Conservation (phyloP, 2,329 filamentous ascomycete species). For the Didymella sp. region DNA sequence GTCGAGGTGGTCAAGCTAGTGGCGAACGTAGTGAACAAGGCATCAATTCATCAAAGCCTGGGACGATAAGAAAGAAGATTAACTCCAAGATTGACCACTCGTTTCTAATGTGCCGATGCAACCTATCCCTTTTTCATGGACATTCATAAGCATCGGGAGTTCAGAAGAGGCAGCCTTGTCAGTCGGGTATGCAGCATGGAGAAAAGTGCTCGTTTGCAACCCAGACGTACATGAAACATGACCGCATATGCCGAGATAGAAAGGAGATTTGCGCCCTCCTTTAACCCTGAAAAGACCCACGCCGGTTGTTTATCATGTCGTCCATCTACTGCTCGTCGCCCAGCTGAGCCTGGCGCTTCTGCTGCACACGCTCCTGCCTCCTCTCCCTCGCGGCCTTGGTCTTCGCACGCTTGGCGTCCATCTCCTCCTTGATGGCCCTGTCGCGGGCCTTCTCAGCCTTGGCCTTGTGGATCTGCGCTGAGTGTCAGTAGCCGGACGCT, state of each 20-base stretch:
- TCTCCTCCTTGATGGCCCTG: conserved; percentile 96
- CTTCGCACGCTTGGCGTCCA: conserved; percentile 99
- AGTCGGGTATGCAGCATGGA: conserved; percentile 48
- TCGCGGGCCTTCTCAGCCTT: conserved; percentile 99
- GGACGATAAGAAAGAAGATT: conserved; percentile 27
- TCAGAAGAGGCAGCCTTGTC: conserved; percentile 44
- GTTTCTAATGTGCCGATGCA: conserved; percentile 45
- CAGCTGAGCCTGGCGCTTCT: conserved; percentile 87
- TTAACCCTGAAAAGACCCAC: conserved; percentile 52
- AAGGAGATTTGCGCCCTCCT: conserved; percentile 50
- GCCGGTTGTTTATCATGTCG: conserved; percentile 51
- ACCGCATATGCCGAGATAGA: conserved; percentile 53
- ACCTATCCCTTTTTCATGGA: conserved; percentile 46
- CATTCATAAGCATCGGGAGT: conserved; percentile 46
- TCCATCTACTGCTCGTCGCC: conserved; percentile 65
- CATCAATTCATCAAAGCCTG: conserved; percentile 19
- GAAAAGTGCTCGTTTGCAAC: conserved; percentile 49
- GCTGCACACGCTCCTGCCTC: conserved; percentile 87
- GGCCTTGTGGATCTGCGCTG: conserved; percentile 92
- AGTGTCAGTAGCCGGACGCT: conserved; percentile 36
- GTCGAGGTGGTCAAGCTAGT: conserved; percentile 6
- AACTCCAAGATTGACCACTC: conserved; percentile 43
- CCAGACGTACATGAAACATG: conserved; percentile 55
- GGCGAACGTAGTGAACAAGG: conserved; percentile 9
- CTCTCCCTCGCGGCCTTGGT: conserved; percentile 99